phyloP scores from a whole-genome alignment of 2,329 filamentous ascomycete species.

The Phyllosticta citriasiana region DNA sequence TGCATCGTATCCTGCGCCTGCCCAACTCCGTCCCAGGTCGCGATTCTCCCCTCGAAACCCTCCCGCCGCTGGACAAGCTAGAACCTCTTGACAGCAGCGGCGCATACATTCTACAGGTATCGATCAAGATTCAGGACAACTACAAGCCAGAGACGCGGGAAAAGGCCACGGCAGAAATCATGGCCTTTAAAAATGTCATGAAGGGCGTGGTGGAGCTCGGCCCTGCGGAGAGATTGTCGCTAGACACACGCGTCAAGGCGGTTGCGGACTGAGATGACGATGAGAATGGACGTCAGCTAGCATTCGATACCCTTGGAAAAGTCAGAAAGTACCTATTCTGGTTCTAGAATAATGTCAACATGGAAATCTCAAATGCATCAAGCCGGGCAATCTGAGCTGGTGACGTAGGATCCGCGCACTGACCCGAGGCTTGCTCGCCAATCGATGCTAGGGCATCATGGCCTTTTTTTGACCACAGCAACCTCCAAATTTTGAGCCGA shows the following conservation, averaged over 20 bases:
- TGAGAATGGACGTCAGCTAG: neutral
- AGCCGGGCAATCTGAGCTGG: neutral
- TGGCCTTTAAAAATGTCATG: slow-evolving; percentile 44
- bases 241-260: slow-evolving; percentile 52
- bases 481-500: neutral
- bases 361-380: neutral
- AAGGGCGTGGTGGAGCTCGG: slow-evolving; percentile 48
- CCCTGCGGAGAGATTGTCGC: slow-evolving; percentile 46
- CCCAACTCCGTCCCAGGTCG: slow-evolving; percentile 27
- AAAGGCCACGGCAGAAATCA: slow-evolving; percentile 44
- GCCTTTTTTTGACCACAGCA: neutral
- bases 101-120: slow-evolving; percentile 48
- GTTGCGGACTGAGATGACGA: slow-evolving; percentile 12
- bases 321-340: neutral
- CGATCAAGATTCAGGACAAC: slow-evolving; percentile 46
- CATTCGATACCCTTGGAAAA: neutral
- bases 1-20: slow-evolving; percentile 45
- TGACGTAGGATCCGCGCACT: neutral
- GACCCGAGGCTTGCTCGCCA: neutral
- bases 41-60: slow-evolving; percentile 21
- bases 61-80: slow-evolving; percentile 38
- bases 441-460: neutral
- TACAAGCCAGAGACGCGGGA: slow-evolving; percentile 45
- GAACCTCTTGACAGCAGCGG: slow-evolving; percentile 46
- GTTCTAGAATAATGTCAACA: neutral